Conservation (phyloP, 768 basidiomycete species). For the Hypholoma sublateritium region DNA sequence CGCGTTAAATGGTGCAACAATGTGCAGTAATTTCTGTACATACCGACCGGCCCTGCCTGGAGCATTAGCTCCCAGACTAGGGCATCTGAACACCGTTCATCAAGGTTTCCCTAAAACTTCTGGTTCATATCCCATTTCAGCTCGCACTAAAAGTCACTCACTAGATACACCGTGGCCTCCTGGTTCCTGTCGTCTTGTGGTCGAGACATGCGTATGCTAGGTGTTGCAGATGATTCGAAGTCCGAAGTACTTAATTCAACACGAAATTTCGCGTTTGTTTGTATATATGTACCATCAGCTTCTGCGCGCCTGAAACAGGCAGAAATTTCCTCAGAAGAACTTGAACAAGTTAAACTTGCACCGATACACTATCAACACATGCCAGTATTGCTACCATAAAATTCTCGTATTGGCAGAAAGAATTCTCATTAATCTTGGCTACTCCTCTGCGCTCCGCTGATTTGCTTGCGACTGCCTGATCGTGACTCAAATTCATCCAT, state of each 20-base stretch:
- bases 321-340: constrained; percentile 9
- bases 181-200: constrained; percentile 90
- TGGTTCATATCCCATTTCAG: constrained; percentile 1
- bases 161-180: constrained; percentile 88
- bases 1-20: background rate
- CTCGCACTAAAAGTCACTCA: constrained; percentile 26
- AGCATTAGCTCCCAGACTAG: constrained; percentile 98
- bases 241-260: background rate
- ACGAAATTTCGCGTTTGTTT: constrained; percentile 9
- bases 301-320: constrained; percentile 4
- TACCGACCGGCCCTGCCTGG: constrained; percentile 98
- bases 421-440: too few relatives aligned
- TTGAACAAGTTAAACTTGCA: background rate
- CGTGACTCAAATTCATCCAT: background rate
- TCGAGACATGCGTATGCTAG: constrained; percentile 47
- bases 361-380: background rate
- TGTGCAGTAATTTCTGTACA: constrained; percentile 28
- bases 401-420: background rate
- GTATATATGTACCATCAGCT: background rate
- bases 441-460: background rate
- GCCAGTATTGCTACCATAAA: background rate
- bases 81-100: constrained; percentile 92
- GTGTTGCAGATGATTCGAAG: too few relatives aligned
- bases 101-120: constrained; percentile 81
- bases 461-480: background rate